Percentiles rank a stretch among this genome's conserved stretches.
These are phyloP conservation scores for Jaltomata sinuosa DNA, from an alignment of 257 asterid species.

Conservation along the genomic window DNA sequence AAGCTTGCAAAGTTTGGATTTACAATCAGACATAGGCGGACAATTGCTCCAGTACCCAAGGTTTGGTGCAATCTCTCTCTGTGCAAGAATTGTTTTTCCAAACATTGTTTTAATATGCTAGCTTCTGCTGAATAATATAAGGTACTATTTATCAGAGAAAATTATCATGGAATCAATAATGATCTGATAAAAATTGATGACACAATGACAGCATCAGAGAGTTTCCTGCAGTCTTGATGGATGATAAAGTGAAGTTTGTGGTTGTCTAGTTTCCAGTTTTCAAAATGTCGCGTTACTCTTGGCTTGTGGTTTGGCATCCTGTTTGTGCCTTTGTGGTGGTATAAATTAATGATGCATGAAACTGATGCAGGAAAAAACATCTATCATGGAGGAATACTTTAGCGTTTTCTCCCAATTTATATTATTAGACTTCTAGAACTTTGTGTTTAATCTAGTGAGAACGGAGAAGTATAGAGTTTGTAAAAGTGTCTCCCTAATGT, in stretches of 20 bases:
- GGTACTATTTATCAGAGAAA: background rate
- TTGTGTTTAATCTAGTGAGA: background rate
- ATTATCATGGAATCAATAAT: background rate
- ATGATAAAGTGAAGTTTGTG: background rate
- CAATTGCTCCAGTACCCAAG: constrained; percentile 72
- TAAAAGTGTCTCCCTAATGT: background rate
- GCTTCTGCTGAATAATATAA: background rate
- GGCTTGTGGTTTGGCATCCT: background rate
- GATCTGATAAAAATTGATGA: background rate
- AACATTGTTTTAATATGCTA: background rate
- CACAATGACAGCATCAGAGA: background rate
- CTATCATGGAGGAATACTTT: background rate
- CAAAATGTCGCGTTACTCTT: background rate
- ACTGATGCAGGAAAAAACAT: background rate
- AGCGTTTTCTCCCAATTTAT: background rate
- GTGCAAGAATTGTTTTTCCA: background rate
- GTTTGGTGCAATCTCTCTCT: constrained; percentile 18
- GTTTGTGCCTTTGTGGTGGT: background rate
- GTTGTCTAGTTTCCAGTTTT: background rate
- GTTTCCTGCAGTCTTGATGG: background rate
- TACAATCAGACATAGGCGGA: constrained; percentile 53
- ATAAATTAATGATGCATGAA: background rate
- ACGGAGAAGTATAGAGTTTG: background rate
- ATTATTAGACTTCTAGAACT: background rate
- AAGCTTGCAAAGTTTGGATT: constrained; percentile 56